Conservation (phyloP, 371 early-diverging fungal species). For the Vairimorpha ceranae region DNA sequence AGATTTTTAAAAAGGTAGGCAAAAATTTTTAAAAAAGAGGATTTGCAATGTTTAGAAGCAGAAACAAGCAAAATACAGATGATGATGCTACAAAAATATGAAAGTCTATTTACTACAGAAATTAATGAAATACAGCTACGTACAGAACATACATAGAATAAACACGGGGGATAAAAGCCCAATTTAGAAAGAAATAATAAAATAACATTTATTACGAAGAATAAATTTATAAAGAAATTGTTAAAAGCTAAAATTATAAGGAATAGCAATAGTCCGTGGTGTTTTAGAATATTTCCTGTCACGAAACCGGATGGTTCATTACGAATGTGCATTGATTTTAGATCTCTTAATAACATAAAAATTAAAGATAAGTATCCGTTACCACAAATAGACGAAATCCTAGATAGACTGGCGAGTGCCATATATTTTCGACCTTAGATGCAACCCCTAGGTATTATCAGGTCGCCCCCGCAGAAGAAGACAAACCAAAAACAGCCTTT, state of each 20-base stretch:
- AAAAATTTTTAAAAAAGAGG: too few species aligned
- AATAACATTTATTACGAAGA: not conserved
- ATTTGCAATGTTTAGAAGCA: too few species aligned
- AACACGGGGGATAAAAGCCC: not conserved
- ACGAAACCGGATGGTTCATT: not conserved
- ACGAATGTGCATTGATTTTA: slow-evolving; percentile 19
- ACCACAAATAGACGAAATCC: slow-evolving; percentile 28
- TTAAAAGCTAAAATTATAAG: not conserved
- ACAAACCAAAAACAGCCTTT: slow-evolving; percentile 62
- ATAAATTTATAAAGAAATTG: not conserved
- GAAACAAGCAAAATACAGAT: too few species aligned
- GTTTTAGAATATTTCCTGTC: not conserved
- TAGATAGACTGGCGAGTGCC: slow-evolving; percentile 42
- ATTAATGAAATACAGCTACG: not conserved
- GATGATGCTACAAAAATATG: too few species aligned
- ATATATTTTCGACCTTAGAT: slow-evolving; percentile 36
- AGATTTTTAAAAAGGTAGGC: too few species aligned
- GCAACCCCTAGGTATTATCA: slow-evolving; percentile 2
- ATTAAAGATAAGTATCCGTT: slow-evolving; percentile 18
- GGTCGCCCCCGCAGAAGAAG: slow-evolving; percentile 39
- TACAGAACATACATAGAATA: not conserved
- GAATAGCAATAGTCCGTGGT: slow-evolving; percentile 10
- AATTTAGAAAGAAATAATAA: not conserved
- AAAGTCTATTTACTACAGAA: too few species aligned
- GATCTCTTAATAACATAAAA: slow-evolving; percentile 15